Evolutionary conservation across 1,284 basidiomycete species (phyloP).

Genomic region (Trametes pubescens): DNA sequence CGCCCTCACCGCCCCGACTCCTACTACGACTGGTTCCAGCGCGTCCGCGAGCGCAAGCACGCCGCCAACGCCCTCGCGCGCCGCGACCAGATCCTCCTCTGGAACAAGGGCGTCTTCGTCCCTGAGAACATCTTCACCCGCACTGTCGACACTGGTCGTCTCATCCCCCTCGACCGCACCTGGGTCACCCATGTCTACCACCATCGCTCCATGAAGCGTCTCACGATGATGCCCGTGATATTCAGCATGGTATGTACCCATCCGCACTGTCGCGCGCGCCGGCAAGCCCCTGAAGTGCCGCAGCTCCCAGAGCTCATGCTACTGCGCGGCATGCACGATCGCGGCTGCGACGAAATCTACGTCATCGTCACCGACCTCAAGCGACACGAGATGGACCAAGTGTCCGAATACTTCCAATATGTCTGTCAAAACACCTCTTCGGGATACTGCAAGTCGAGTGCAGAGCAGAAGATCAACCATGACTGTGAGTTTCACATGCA

Average conservation of each 20-base stretch:
- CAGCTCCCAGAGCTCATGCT: constrained; percentile 81
- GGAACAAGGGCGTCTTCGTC: constrained; percentile 79
- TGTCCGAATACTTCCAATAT: constrained; percentile 77
- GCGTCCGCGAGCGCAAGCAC: constrained; percentile 69
- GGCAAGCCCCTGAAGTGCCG: neutral
- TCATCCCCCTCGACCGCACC: constrained; percentile 79
- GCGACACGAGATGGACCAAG: constrained; percentile 78
- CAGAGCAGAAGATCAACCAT: constrained; percentile 69
- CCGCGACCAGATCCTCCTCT: constrained; percentile 67
- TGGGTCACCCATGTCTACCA: constrained; percentile 83
- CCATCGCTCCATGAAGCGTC: constrained; percentile 72
- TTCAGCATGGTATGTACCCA: constrained; percentile 70
- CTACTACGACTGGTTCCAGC: constrained; percentile 78
- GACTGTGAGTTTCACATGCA: constrained; percentile 54
- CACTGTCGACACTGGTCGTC: constrained; percentile 75
- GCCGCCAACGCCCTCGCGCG: constrained; percentile 46
- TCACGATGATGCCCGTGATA: constrained; percentile 80
- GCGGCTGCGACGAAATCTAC: constrained; percentile 76
- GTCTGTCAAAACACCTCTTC: constrained; percentile 69
- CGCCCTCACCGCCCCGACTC: constrained; percentile 66
- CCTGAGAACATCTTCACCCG: constrained; percentile 80
- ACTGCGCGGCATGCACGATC: constrained; percentile 78
- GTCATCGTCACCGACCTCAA: constrained; percentile 81
- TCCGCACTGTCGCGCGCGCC: neutral
- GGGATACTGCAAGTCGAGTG: constrained; percentile 66